Base-by-base conservation (phyloP, 2,329 filamentous ascomycete genomes). In the Parascedosporium putredinis region DNA sequence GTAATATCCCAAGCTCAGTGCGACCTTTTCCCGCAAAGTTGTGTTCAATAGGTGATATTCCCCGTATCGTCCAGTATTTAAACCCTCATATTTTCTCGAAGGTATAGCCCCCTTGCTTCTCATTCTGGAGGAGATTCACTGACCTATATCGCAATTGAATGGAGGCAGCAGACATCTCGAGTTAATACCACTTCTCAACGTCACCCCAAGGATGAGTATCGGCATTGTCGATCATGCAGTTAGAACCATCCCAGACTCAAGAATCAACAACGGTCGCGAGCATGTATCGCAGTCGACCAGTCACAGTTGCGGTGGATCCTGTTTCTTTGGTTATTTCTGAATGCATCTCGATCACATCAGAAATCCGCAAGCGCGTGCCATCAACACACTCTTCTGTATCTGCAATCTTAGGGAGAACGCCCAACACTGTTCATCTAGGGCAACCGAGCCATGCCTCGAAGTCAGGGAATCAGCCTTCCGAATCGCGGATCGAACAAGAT, bases 291-390 rank as follows among this genome's bases (percentile, higher is more conserved):
- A 79, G 73, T 59, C 74, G 76, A 16, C 77, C 77, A 5, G 75
- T 90, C 27, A 80, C 86, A 29, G 88, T 95, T 54, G 88, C 90
- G 40, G 85, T 95, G 57, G 88, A 95, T 61, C 89, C 90, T 1
- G 84, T 95, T 51, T 90, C 89, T 45, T 74, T 98, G 59, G 89
- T 98, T 56, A 95, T 95, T 55, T 95, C 91, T 67, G 93, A 98
- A 82, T 98, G 93, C 67, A 97, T 97, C 63, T 91, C 90, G 43
- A 91, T 98, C 69, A 97, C 93, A 12, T 96, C 91, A 54, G 89
- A 90, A 53, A 96, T 98, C 78, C 90, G 95, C 62, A 98, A 98
- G 71, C 85, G 96, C 78, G 86, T 89, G 55, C 86, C 93, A 56
- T 97, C 91, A 75, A 88, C 89, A 45, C 90, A 97, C 65, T 95